Evolutionary conservation across 2,329 filamentous ascomycete genomes (phyloP).

Genomic region (Alternaria sp.): DNA sequence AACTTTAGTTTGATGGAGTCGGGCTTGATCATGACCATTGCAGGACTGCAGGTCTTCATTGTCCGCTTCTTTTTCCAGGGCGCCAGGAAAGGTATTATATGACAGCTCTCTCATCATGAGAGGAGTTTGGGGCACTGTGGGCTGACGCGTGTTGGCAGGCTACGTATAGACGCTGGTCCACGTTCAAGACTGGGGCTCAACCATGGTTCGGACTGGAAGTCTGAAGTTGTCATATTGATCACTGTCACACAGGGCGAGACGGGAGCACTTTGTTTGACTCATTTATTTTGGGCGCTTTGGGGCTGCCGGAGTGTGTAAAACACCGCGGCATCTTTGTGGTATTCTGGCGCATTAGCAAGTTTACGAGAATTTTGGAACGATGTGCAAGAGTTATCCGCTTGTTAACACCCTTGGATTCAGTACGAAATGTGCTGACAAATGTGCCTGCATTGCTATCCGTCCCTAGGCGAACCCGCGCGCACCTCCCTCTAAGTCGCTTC

Average conservation of each 20-base stretch:
- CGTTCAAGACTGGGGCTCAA: background rate
- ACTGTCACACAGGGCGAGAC: background rate
- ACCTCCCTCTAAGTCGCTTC: background rate
- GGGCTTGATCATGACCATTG: slow-evolving; percentile 91
- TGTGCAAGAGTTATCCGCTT: background rate
- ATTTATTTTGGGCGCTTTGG: slow-evolving; percentile 7
- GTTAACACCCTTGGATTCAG: background rate
- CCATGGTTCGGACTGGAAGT: background rate
- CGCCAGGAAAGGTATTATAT: slow-evolving; percentile 64
- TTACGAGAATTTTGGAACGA: background rate
- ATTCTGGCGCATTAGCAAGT: background rate
- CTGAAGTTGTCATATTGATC: background rate
- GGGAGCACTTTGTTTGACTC: background rate
- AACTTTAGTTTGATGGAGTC: slow-evolving; percentile 97
- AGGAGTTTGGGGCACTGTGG: background rate
- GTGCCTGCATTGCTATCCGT: background rate
- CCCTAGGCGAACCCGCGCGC: background rate
- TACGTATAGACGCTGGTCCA: slow-evolving; percentile 23
- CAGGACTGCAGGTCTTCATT: slow-evolving; percentile 93
- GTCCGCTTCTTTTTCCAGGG: slow-evolving; percentile 99
- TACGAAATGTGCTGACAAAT: background rate
- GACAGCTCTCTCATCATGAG: background rate
- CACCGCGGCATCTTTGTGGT: background rate
- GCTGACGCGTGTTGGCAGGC: slow-evolving; percentile 32
- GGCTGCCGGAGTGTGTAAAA: slow-evolving; percentile 7